Percentiles rank a stretch among this genome's conserved stretches.
These are phyloP conservation scores for Penicillium sp. DNA, from an alignment of 2,329 filamentous ascomycete genomes.

Conservation along the genomic window DNA sequence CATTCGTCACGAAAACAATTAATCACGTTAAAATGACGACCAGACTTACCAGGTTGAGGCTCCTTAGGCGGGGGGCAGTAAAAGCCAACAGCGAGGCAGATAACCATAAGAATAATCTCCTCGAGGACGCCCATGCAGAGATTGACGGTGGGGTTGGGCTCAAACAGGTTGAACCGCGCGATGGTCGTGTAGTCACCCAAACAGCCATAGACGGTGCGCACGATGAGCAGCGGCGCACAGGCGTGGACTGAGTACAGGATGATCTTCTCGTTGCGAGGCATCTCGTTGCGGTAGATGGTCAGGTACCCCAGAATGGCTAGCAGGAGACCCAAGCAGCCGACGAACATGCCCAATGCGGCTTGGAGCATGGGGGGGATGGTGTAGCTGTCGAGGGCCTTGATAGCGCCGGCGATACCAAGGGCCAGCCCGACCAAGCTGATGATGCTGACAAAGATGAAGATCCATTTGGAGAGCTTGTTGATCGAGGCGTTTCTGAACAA, in stretches of 20 bases:
- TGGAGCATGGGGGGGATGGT: not conserved
- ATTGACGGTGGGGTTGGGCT: not conserved
- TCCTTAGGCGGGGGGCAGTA: not conserved
- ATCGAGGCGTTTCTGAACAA: not conserved
- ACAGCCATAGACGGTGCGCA: not conserved
- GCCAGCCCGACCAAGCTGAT: not conserved
- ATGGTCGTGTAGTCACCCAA: not conserved
- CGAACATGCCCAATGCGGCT: not conserved
- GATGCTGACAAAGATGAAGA: not conserved
- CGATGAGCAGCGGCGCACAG: not conserved
- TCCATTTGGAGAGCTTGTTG: not conserved
- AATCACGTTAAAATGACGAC: not conserved
- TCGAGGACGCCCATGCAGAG: not conserved
- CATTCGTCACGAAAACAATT: not conserved
- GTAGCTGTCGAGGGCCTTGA: not conserved
- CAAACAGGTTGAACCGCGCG: not conserved
- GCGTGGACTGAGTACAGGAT: not conserved
- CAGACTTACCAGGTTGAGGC: not conserved
- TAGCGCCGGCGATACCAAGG: not conserved
- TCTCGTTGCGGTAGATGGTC: not conserved
- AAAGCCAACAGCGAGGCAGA: not conserved
- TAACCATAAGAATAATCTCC: not conserved
- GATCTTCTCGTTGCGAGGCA: not conserved
- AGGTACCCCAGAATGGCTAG: not conserved
- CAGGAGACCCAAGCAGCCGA: not conserved